Evolutionary conservation across 2,329 filamentous ascomycete species (phyloP).

Genomic region (Trichoderma cornu-damae): DNA sequence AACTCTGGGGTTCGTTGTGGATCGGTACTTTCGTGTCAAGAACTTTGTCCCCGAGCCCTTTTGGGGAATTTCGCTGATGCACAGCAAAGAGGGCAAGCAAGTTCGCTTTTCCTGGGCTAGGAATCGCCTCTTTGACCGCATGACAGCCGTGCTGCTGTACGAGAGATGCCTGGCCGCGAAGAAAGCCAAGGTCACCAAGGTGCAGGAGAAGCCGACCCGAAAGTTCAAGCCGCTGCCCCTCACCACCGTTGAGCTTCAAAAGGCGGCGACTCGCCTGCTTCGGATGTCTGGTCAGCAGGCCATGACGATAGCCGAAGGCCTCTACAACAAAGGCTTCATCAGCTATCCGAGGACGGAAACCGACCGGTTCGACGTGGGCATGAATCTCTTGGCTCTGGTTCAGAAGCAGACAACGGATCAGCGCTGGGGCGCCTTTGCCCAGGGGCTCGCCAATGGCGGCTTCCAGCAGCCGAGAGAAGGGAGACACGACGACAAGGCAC

Average conservation of each 20-base stretch:
- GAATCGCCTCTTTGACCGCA: constrained; percentile 80
- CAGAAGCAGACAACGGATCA: constrained; percentile 75
- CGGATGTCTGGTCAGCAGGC: constrained; percentile 87
- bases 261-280: constrained; percentile 84
- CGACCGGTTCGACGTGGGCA: constrained; percentile 86
- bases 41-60: constrained; percentile 92
- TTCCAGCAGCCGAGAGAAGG: constrained; percentile 81
- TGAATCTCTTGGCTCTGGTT: constrained; percentile 74
- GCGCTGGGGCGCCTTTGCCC: constrained; percentile 77
- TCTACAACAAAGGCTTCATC: constrained; percentile 94
- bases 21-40: constrained; percentile 87
- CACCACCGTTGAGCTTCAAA: constrained; percentile 94
- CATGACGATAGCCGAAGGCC: constrained; percentile 78
- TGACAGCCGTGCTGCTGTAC: constrained; percentile 73
- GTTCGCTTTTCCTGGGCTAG: constrained; percentile 83
- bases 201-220: constrained; percentile 83
- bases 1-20: constrained; percentile 92
- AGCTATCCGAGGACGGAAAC: constrained; percentile 97
- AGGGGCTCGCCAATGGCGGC: constrained; percentile 64
- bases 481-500: constrained; percentile 89
- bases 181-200: constrained; percentile 72
- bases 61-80: constrained; percentile 84
- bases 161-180: constrained; percentile 77
- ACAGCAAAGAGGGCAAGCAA: constrained; percentile 69
- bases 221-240: constrained; percentile 92